A percentile compares a stretch with the other conserved stretches of the same genome.
These are phyloP conservation scores for Heimioporus sp. DNA, from an alignment of 768 basidiomycete genomes.

Conservation along the genomic window DNA sequence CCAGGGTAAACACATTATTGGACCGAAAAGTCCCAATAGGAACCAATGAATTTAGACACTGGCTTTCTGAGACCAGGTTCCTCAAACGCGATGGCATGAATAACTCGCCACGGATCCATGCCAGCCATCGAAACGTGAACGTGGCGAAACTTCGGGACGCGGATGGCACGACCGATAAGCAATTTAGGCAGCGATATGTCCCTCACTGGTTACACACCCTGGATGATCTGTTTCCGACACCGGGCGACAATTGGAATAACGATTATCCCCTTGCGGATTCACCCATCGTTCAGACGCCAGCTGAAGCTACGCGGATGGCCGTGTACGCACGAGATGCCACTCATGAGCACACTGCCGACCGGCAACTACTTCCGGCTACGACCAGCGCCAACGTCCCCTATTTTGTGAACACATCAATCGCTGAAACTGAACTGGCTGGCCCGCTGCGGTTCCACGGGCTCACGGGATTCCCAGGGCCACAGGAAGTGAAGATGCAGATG, in stretches of 20 bases:
- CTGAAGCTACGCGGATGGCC: constrained; percentile 7
- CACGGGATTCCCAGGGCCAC: constrained; percentile 24
- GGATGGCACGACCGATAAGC: constrained; percentile 5
- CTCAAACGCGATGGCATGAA: constrained; percentile 21
- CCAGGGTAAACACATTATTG: constrained; percentile 3
- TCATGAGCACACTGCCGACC: constrained; percentile 15
- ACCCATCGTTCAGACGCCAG: constrained; percentile 24
- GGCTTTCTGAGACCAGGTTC: constrained; percentile 29
- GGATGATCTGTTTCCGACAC: constrained; percentile 27
- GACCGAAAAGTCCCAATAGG: constrained; percentile 15
- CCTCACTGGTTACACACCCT: constrained; percentile 14
- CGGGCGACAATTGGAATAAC: constrained; percentile 1
- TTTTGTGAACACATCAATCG: constrained; percentile 5
- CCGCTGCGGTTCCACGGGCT: constrained; percentile 22
- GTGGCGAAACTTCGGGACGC: constrained; percentile 8
- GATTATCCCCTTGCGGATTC: constrained; percentile 20
- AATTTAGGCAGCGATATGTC: constrained; percentile 4
- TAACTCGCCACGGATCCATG: constrained; percentile 8
- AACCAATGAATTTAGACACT: constrained; percentile 29
- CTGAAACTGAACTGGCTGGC: constrained; percentile 9
- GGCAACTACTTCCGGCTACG: constrained; percentile 6
- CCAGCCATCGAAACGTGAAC: constrained; percentile 12
- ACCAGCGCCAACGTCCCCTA: constrained; percentile 5
- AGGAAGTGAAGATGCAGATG: constrained; percentile 6
- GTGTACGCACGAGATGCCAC: constrained; percentile 8